Conservation (phyloP, 2,329 filamentous ascomycete genomes). For the Aureobasidium sp. region DNA sequence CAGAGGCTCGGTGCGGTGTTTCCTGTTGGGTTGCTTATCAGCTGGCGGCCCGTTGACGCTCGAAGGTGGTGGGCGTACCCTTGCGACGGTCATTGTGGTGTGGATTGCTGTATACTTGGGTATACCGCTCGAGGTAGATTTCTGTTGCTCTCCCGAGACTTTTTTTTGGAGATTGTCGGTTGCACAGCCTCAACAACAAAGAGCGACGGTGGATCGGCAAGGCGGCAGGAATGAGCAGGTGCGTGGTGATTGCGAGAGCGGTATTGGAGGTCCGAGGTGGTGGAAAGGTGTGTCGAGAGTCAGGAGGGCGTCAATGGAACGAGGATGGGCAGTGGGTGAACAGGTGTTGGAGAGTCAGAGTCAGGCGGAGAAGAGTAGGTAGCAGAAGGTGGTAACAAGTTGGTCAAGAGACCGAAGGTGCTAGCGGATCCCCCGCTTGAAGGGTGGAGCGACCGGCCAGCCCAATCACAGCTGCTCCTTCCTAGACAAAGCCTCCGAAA, state of each 20-base stretch:
- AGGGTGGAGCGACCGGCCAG: neutral
- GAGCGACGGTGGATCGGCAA: slow-evolving; percentile 6
- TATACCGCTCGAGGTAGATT: neutral
- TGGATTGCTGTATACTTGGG: neutral
- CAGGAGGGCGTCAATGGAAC: neutral
- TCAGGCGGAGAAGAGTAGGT: neutral
- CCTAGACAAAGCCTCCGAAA: neutral
- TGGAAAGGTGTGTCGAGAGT: neutral
- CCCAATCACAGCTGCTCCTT: slow-evolving; percentile 3
- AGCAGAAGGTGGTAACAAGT: neutral
- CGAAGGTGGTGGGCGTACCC: neutral
- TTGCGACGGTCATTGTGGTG: slow-evolving; percentile 12
- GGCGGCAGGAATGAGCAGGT: neutral
- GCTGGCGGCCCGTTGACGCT: neutral
- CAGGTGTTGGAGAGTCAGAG: neutral
- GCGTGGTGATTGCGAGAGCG: neutral
- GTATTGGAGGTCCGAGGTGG: neutral
- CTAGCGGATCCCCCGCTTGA: slow-evolving; percentile 10
- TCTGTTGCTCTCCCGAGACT: slow-evolving; percentile 8
- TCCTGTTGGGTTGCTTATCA: slow-evolving; percentile 21
- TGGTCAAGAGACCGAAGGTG: slow-evolving; percentile 6
- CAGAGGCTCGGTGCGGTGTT: slow-evolving; percentile 45
- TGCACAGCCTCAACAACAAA: slow-evolving; percentile 14
- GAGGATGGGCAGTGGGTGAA: neutral
- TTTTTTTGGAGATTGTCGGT: slow-evolving; percentile 12